Base-by-base conservation (phyloP, 2,329 filamentous ascomycete genomes). In the Phialophora verrucosa region DNA sequence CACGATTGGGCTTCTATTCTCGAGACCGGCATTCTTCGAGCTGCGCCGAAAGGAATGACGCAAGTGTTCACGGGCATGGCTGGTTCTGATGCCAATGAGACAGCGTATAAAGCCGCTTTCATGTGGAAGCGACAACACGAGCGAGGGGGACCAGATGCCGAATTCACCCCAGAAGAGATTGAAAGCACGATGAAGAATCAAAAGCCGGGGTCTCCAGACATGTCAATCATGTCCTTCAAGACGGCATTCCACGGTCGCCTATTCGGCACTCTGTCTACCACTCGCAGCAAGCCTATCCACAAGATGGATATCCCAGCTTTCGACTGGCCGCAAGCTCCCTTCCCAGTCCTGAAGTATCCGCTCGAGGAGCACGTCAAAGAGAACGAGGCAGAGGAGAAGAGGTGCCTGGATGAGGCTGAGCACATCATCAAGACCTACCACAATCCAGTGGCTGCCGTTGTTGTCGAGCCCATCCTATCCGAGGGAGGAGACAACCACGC, bases 401-500 rank as follows among this genome's bases (percentile, higher is more conserved):
- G 89, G 69, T 91, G 91, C 75, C 85, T 97, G 49, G 88, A 89
- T 69, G 92, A 96, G 79, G 90, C 92, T 35, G 93, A 97, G 83
- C 83, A 89, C 67, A 84, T 96, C 58, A 91, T 97, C 79, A 87
- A 86, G 73, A 90, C 85, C 75, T 95, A 87, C 85, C 91, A 90
- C 82, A 83, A 89, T 68, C 91, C 92, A 3, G 91, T 92, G 11
- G 90, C 89, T 56, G 93, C 93, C 68, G 87, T 96, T 59, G 84
- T 97, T 63, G 85, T 97, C 72, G 93, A 97, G 84, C 93, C 93
- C 66, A 90, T 97, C 76, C 93, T 97, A 83, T 95, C 91, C 74
- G 93, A 97, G 82, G 93, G 93, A 71, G 93, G 93, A 73, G 93
- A 97, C 83, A 97, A 97, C 86, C 93, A 97, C 81, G 93, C 93